A percentile compares a stretch with the other conserved stretches of the same genome.
Evolutionary conservation across 2,329 filamentous ascomycete species (phyloP).

Genomic region (Xylogone sp.): DNA sequence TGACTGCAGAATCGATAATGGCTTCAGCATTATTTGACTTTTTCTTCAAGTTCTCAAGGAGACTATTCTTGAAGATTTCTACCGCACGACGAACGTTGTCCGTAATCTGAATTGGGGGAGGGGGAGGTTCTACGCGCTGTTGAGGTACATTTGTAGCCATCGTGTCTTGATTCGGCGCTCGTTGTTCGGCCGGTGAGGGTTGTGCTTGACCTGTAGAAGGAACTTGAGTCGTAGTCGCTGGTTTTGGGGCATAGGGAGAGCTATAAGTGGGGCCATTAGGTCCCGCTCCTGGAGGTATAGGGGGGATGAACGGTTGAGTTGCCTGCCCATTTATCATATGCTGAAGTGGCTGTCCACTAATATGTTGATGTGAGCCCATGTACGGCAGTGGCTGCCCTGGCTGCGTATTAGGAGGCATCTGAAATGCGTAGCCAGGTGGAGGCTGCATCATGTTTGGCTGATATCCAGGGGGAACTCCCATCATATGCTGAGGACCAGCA

Average conservation of each 20-base stretch:
- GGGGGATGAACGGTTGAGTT: neutral
- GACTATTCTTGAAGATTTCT: conserved; percentile 20
- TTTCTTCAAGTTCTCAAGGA: conserved; percentile 14
- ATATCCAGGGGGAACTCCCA: conserved; percentile 10
- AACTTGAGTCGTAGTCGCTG: conserved; percentile 10
- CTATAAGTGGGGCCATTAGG: conserved; percentile 21
- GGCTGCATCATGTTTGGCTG: conserved; percentile 19
- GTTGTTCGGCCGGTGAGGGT: neutral
- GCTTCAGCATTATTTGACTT: conserved; percentile 18
- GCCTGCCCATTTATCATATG: neutral
- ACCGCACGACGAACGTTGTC: conserved; percentile 11
- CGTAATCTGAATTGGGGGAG: conserved; percentile 1
- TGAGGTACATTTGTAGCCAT: neutral
- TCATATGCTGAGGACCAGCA: conserved; percentile 17
- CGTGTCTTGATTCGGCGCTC: neutral
- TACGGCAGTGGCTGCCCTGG: conserved; percentile 18
- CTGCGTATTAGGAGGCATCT: conserved; percentile 17
- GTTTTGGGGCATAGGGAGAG: conserved; percentile 30
- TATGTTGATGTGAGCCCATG: conserved; percentile 12
- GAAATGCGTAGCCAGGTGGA: conserved; percentile 19
- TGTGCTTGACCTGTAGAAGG: neutral
- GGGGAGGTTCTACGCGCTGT: conserved; percentile 5
- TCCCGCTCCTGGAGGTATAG: conserved; percentile 16
- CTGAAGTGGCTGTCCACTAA: conserved; percentile 13
- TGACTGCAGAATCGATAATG: conserved; percentile 26